Conservation (phyloP, 148 eudicot species). For the Pharnaceum exiguum region DNA sequence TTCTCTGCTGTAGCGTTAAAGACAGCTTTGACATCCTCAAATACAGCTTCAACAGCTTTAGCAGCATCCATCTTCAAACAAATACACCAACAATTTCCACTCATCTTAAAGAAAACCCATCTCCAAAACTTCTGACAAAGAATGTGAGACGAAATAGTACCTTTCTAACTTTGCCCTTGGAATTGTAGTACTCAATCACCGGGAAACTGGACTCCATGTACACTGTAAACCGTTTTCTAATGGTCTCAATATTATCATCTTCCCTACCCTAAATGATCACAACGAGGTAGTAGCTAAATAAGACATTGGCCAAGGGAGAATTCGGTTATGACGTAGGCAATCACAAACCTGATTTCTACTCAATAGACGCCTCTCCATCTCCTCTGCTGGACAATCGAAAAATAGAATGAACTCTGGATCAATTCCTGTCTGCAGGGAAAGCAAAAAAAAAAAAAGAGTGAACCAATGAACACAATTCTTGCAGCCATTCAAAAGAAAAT, state of each 20-base stretch:
- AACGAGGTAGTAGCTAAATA: neutral
- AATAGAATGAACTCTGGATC: slow-evolving; percentile 65
- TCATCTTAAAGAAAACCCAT: neutral
- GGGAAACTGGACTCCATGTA: slow-evolving; percentile 36
- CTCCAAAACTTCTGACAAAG: neutral
- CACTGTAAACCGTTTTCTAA: slow-evolving; percentile 36
- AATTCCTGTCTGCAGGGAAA: slow-evolving; percentile 76
- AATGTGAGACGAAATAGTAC: slow-evolving; percentile 4
- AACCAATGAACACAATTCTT: neutral
- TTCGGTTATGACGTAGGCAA: neutral
- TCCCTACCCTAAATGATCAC: slow-evolving; percentile 32
- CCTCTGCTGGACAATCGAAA: slow-evolving; percentile 77
- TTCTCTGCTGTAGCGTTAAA: slow-evolving; percentile 36
- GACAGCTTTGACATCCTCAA: slow-evolving; percentile 59
- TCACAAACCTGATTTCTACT: slow-evolving; percentile 63
- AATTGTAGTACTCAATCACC: slow-evolving; percentile 28
- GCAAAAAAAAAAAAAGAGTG: slow-evolving; percentile 9
- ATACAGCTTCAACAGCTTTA: slow-evolving; percentile 60
- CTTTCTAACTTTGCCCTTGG: slow-evolving; percentile 36
- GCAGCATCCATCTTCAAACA: slow-evolving; percentile 60
- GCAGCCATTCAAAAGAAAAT: neutral
- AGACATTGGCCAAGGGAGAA: neutral
- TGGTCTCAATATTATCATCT: slow-evolving; percentile 40
- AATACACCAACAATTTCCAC: slow-evolving; percentile 8
- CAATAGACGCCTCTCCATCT: slow-evolving; percentile 81